Evolutionary conservation across 2,329 filamentous ascomycete species (phyloP), one percentile per base, ranked within the genome.

Genomic region (Fusarium goolgardi): DNA sequence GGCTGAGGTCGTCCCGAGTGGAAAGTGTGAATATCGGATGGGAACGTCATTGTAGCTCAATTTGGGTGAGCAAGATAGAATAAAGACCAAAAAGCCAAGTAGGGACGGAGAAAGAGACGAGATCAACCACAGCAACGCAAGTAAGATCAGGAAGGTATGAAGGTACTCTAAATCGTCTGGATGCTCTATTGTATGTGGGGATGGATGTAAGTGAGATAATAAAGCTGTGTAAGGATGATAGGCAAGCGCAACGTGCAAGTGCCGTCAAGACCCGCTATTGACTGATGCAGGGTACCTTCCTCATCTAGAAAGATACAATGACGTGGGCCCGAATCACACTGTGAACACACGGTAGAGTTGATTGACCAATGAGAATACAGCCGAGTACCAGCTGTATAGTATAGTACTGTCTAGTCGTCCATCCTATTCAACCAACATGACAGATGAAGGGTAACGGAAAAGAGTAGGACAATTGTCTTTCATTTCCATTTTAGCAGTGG

Each of bases 1-100:
- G 84, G 80, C 74, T 93, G 91, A 44, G 84, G 80, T 75, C 86
- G 85, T 78, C 93, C 93, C 69, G 89, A 86, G 82, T 93, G 93
- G 80, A 91, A 96, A 67, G 93, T 89, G 75, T 91, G 86, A 68
- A 80, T 80, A 51, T 80, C 76, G 16, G 74, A 68, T 10, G 76
- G 52, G 60, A 79, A 79, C 20, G 78, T 77, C 78, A 80, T 80
- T 62, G 52, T 55, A 15, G 21, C 23, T 35, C 13, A 16, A 25
- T 41, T 25, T 41, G 39, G 18, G 39, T 25, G 13, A 41, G 39
- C 21, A 41, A 37, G 16, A 27, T n/a, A 32, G 34, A 23, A 44
- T 25, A 50, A 58, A 27, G 23, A 37, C 41, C n/a, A 49, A 27
- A 37, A 20, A 43, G 34, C 20, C 15, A 23, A 25, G 8, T 43